Evolutionary conservation across 305 asterid genomes (phyloP).

Genomic region (Solanum chacoense): DNA sequence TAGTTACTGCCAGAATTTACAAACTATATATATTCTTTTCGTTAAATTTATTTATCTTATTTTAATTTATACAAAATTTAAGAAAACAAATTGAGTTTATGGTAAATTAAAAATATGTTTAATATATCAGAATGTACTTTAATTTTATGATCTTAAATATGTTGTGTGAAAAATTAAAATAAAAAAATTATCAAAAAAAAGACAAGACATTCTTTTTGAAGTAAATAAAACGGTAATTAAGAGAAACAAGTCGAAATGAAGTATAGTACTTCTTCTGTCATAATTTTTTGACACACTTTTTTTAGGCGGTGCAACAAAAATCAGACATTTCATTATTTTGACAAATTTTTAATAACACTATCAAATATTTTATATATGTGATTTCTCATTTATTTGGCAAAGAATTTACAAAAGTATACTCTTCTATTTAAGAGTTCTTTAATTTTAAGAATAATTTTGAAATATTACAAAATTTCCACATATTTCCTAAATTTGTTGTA

Average conservation of each 20-base stretch:
- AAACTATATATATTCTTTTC: not conserved
- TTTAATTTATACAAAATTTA: rapidly evolving
- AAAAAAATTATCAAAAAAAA: not conserved
- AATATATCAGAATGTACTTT: rapidly evolving
- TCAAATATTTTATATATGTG: not conserved
- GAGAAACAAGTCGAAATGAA: no score
- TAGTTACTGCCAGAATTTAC: conserved; percentile 32
- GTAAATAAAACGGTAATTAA: no score
- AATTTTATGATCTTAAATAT: rapidly evolving
- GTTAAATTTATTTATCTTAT: not conserved
- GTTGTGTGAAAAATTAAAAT: rapidly evolving
- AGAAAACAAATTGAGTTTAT: not conserved
- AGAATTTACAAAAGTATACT: rapidly evolving
- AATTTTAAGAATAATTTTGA: not conserved
- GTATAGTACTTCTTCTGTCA: no score
- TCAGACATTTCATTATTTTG: no score
- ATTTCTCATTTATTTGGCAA: rapidly evolving
- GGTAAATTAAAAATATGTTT: not conserved
- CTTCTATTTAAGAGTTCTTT: rapidly evolving
- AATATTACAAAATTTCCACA: not conserved
- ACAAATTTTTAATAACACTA: no score
- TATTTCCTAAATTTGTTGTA: not conserved
- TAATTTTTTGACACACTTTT: no score
- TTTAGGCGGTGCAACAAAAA: no score
- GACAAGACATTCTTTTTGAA: no score